phyloP scores from a whole-genome alignment of 495 filamentous ascomycete species.

The Penicillium verhagenii region DNA sequence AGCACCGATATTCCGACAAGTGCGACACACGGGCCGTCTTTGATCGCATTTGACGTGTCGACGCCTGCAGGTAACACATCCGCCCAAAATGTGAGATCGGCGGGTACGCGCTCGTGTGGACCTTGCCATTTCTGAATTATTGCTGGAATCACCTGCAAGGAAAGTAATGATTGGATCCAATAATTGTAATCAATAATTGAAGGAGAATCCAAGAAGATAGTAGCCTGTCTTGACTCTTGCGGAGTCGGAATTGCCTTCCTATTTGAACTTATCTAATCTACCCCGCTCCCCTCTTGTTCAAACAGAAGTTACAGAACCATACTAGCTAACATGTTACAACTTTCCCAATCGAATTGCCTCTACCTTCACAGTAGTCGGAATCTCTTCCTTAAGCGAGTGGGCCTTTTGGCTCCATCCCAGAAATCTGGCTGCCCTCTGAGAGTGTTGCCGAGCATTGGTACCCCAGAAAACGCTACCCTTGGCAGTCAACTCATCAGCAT shows the following conservation, averaged over 20 bases:
- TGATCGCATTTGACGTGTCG: constrained; percentile 45
- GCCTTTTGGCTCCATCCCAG: constrained; percentile 56
- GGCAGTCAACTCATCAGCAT: constrained; percentile 22
- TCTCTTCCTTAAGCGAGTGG: constrained; percentile 46
- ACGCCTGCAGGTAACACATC: constrained; percentile 36
- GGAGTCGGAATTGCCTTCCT: constrained; percentile 8
- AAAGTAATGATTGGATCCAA: not conserved
- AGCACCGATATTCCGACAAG: constrained; percentile 26
- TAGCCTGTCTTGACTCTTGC: not conserved
- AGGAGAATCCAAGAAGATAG: not conserved
- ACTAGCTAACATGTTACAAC: too few species aligned
- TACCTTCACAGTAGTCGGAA: constrained; percentile 42
- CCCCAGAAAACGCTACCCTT: constrained; percentile 41
- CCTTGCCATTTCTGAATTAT: constrained; percentile 18
- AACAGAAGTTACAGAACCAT: too few species aligned
- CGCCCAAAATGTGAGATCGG: constrained; percentile 33
- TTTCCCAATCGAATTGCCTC: constrained; percentile 41
- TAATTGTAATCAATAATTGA: not conserved
- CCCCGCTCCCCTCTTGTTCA: not conserved
- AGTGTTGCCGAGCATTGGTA: constrained; percentile 54
- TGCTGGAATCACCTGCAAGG: not conserved
- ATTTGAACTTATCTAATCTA: constrained; percentile 6
- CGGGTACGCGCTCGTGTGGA: constrained; percentile 23
- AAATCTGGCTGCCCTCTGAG: constrained; percentile 55
- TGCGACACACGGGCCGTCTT: constrained; percentile 33